A percentile compares a stretch with the other conserved stretches of the same genome.
Evolutionary conservation across 352 stramenopile species (phyloP).

Genomic region (Pythium brassicae): DNA sequence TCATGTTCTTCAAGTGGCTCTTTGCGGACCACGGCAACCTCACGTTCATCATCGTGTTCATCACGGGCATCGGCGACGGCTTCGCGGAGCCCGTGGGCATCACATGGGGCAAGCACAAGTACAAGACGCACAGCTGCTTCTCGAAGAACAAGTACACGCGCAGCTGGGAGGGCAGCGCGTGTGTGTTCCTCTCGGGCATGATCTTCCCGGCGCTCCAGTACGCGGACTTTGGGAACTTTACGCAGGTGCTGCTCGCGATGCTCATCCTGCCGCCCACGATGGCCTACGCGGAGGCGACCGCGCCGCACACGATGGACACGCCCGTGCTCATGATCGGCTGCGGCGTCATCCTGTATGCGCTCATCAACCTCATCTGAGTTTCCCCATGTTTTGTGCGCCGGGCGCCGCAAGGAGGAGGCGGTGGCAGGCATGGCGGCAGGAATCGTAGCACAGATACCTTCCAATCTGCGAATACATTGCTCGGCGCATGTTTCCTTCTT

Average conservation of each 20-base stretch:
- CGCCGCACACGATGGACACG: slow-evolving; percentile 84
- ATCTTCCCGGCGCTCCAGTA: slow-evolving; percentile 60
- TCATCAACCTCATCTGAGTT: slow-evolving; percentile 25
- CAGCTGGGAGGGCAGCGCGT: slow-evolving; percentile 78
- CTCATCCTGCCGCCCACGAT: slow-evolving; percentile 72
- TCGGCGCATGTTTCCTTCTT: no score
- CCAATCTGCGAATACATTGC: neutral
- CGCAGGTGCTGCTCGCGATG: slow-evolving; percentile 73
- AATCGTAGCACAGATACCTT: no score
- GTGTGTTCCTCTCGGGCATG: slow-evolving; percentile 73
- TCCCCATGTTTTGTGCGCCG: no score
- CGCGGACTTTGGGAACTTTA: slow-evolving; percentile 73
- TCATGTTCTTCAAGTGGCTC: slow-evolving; percentile 86
- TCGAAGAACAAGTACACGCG: slow-evolving; percentile 82
- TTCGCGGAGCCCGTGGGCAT: slow-evolving; percentile 77
- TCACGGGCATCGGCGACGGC: slow-evolving; percentile 75
- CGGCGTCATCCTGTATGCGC: slow-evolving; percentile 67
- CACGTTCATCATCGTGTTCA: slow-evolving; percentile 80
- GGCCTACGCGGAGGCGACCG: slow-evolving; percentile 80
- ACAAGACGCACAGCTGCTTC: slow-evolving; percentile 81
- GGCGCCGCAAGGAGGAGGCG: no score
- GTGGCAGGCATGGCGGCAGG: no score
- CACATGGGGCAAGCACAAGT: slow-evolving; percentile 81
- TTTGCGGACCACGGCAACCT: slow-evolving; percentile 52
- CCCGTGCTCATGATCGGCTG: slow-evolving; percentile 80